Percentiles rank a stretch among this genome's conserved stretches.
These are phyloP conservation scores for Penicillium lagena DNA, from an alignment of 495 filamentous ascomycete genomes.

Conservation along the genomic window DNA sequence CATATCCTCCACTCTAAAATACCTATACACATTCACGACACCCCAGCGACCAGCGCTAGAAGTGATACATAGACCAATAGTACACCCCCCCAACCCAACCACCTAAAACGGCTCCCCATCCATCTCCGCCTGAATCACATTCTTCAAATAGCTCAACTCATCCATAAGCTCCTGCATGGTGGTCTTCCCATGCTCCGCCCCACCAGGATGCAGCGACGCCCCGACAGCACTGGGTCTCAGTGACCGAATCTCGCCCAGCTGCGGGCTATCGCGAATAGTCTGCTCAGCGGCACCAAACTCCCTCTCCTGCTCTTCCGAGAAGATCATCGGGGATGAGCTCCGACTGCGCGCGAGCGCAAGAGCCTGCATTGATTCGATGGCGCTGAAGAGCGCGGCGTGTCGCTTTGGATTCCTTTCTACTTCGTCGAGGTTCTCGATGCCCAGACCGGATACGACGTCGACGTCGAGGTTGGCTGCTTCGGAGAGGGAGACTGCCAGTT, in stretches of 20 bases:
- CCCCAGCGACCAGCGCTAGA: constrained; percentile 3
- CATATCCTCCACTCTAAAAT: background rate
- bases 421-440: constrained; percentile 29
- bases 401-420: constrained; percentile 41
- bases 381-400: constrained; percentile 36
- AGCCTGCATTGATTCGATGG: constrained; percentile 23
- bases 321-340: constrained; percentile 16
- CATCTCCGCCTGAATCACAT: constrained; percentile 40
- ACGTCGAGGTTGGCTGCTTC: constrained; percentile 18
- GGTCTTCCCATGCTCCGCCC: constrained; percentile 17
- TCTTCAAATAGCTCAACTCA: constrained; percentile 46
- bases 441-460: constrained; percentile 20
- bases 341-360: constrained; percentile 24
- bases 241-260: too few species aligned
- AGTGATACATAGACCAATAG: background rate
- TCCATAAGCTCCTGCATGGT: constrained; percentile 46
- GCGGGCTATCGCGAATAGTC: too few species aligned
- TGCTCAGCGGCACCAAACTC: too few species aligned
- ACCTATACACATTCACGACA: background rate
- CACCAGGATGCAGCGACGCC: constrained; percentile 12
- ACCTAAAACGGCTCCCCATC: constrained; percentile 17
- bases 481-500: constrained; percentile 26
- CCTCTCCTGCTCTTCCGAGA: constrained; percentile 10
- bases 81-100: background rate
- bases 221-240: constrained; percentile 8